Evolutionary conservation across 176 grass and related monocot species (phyloP).

Genomic region (Elymus sibiricus): DNA sequence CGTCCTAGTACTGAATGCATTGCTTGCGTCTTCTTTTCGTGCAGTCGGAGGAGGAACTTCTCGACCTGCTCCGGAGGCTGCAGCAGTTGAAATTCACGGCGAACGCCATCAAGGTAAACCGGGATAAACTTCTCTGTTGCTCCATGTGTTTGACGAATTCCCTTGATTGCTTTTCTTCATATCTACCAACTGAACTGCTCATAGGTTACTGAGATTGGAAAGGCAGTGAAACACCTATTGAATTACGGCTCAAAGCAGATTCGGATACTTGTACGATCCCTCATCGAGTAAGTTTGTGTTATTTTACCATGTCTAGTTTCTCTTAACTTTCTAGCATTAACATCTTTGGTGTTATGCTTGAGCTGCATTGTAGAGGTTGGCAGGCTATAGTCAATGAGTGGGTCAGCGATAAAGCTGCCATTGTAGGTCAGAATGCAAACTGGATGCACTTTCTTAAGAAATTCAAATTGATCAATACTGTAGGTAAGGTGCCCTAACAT

Average conservation of each 20-base stretch:
- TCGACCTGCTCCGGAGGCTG: slow-evolving; percentile 43
- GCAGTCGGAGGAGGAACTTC: slow-evolving; percentile 59
- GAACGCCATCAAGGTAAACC: slow-evolving; percentile 52
- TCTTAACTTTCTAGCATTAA: background rate
- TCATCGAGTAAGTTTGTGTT: slow-evolving; percentile 47
- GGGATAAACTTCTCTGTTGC: background rate
- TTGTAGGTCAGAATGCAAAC: slow-evolving; percentile 41
- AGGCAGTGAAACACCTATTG: slow-evolving; percentile 35
- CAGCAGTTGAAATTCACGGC: slow-evolving; percentile 56
- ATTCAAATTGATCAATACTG: background rate
- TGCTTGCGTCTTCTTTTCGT: background rate
- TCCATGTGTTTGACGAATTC: slow-evolving; percentile 13
- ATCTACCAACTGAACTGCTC: slow-evolving; percentile 20
- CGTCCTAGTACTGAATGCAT: slow-evolving; percentile 12
- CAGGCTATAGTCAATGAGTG: slow-evolving; percentile 58
- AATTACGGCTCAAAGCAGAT: slow-evolving; percentile 57
- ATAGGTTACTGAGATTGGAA: slow-evolving; percentile 69
- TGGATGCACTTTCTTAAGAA: background rate
- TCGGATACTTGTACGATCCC: slow-evolving; percentile 49
- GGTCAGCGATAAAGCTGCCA: slow-evolving; percentile 37
- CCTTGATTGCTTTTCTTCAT: slow-evolving; percentile 3
- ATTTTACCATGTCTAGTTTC: background rate
- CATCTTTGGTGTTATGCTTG: slow-evolving; percentile 15
- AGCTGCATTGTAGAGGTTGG: slow-evolving; percentile 47
- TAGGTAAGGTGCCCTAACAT: background rate